Base-by-base conservation (phyloP, 345 rosid genomes). In the Viola odorata region DNA sequence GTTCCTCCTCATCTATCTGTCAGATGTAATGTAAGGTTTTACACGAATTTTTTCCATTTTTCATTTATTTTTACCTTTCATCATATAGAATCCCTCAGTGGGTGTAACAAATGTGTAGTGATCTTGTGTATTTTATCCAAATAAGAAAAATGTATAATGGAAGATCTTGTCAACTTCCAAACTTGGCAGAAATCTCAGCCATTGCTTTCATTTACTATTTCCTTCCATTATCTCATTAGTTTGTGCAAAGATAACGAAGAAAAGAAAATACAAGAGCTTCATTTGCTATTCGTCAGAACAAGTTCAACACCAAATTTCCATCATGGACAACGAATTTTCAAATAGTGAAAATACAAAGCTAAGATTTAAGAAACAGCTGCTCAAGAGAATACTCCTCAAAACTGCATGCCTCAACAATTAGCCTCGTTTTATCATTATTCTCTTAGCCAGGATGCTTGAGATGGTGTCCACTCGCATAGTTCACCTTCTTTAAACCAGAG, bases 401-500 rank as follows among this genome's bases (percentile, higher is more conserved):
- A 70, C 52, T 36, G 55, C 66, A 50, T 6, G 53, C 61, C 56
- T 67, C 45, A 48, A 53, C 15, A 64, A 16, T 39, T 11, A 48
- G 49, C 37, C 8, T 15, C 53, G 11, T 36, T 44, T 55, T 39
- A 60, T 36, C 13, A 17, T 58, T 60, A 69, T 47, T 66, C 63
- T 45, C 63, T 37, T 0, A 58, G 42, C 98, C 98, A 89, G 58
- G 79, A 65, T 68, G 81, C 91, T 64, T 68, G 82, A 73, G 87
- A 88, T 9, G 96, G 82, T 60, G 91, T 82, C 98, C 96, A 92
- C 67, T 79, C 60, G 69, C 89, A 87, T 50, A 87, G 14, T 60
- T 92, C 98, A 13, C 86, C 94, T 69, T 87, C 96, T 77, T 89
- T 80, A 70, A 92, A 92, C 98, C 98, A 92, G 12, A 92, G 79